Evolutionary conservation across 352 stramenopile genomes (phyloP).

Genomic region (Halophytophthora batemanensis): DNA sequence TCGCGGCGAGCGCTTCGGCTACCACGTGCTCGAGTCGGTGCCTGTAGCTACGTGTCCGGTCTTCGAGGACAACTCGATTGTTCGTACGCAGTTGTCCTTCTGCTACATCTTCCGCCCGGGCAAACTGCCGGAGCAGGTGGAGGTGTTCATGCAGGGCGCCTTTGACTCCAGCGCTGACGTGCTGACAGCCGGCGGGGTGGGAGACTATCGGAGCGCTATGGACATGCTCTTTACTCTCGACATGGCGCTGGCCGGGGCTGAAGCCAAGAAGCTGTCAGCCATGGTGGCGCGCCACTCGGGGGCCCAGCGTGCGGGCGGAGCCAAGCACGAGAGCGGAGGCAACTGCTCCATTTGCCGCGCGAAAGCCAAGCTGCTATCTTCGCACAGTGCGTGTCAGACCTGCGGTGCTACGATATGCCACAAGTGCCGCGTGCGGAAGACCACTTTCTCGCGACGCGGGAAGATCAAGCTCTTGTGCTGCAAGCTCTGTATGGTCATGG

Average conservation of each 20-base stretch:
- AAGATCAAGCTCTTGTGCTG: slow-evolving; percentile 70
- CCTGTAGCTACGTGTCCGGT: slow-evolving; percentile 52
- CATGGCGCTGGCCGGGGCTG: slow-evolving; percentile 37
- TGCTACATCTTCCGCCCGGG: slow-evolving; percentile 70
- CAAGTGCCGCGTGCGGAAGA: slow-evolving; percentile 69
- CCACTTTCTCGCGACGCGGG: slow-evolving; percentile 46
- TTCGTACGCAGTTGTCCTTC: slow-evolving; percentile 64
- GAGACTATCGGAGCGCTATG: slow-evolving; percentile 63
- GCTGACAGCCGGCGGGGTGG: slow-evolving; percentile 60
- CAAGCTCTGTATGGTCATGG: slow-evolving; percentile 69
- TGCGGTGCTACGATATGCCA: slow-evolving; percentile 71
- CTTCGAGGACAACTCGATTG: slow-evolving; percentile 77
- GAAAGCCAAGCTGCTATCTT: slow-evolving; percentile 53
- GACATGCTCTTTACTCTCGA: slow-evolving; percentile 64
- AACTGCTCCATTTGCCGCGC: slow-evolving; percentile 63
- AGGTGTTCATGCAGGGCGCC: slow-evolving; percentile 71
- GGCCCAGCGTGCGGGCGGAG: slow-evolving; percentile 21
- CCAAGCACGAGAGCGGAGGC: slow-evolving; percentile 35
- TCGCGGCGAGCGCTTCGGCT: slow-evolving; percentile 57
- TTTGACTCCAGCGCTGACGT: slow-evolving; percentile 62
- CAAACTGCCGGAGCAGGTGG: slow-evolving; percentile 44
- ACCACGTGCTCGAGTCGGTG: slow-evolving; percentile 64
- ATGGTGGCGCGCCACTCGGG: slow-evolving; percentile 49
- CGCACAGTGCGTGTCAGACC: slow-evolving; percentile 52
- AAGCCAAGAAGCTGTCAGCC: slow-evolving; percentile 67